phyloP scores from a whole-genome alignment of 257 asterid genomes.

The Nicotiana tomentosiformis region DNA sequence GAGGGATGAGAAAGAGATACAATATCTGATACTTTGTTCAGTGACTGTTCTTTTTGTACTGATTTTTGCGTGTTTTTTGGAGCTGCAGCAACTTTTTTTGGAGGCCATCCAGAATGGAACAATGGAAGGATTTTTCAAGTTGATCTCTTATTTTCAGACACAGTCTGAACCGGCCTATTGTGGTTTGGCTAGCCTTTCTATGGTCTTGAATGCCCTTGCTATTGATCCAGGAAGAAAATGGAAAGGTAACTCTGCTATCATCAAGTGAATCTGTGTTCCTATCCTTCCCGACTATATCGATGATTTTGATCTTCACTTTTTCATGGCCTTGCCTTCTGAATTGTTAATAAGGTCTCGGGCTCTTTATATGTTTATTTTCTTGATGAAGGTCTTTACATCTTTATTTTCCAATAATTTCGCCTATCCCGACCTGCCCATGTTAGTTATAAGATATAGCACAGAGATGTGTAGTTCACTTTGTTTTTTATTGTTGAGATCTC shows the following conservation, averaged over 20 bases:
- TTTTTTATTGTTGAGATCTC: neutral
- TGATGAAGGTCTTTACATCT: neutral
- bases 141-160: constrained; percentile 94
- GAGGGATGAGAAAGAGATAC: neutral
- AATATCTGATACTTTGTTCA: neutral
- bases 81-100: constrained; percentile 74
- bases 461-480: neutral
- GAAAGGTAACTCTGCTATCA: constrained; percentile 59
- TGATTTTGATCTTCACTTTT: neutral
- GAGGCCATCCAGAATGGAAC: constrained; percentile 92
- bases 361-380: neutral
- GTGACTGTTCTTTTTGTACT: neutral
- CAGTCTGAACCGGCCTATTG: constrained; percentile 99
- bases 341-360: neutral
- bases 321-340: neutral
- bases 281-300: neutral
- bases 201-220: constrained; percentile 97
- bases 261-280: neutral
- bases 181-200: constrained; percentile 97
- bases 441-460: neutral
- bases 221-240: constrained; percentile 96
- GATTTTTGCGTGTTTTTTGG: constrained; percentile 7
- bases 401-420: neutral
- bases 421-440: neutral
- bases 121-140: constrained; percentile 91